phyloP scores from a whole-genome alignment of 148 eudicot species.

The Vaccinium corymbosum region DNA sequence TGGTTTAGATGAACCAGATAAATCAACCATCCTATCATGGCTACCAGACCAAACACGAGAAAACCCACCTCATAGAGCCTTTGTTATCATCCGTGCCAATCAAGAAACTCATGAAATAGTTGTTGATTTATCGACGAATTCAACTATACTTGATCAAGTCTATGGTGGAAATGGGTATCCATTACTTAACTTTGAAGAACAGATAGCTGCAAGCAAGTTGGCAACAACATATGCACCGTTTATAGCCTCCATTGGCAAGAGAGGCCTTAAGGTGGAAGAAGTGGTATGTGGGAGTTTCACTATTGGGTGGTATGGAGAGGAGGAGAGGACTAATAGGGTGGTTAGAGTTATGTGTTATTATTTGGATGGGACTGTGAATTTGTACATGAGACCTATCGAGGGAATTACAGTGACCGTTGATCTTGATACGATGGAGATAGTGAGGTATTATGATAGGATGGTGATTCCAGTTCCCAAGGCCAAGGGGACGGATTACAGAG shows the following conservation, averaged over 20 bases:
- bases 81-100: conserved; percentile 29
- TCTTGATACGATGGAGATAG: conserved; percentile 38
- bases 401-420: conserved; percentile 37
- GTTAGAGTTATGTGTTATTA: conserved; percentile 38
- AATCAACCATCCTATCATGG: conserved; percentile 24
- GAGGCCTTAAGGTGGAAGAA: conserved; percentile 44
- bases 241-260: conserved; percentile 30
- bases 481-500: conserved; percentile 36
- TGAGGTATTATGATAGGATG: conserved; percentile 21
- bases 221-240: conserved; percentile 31
- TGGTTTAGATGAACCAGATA: conserved; percentile 47
- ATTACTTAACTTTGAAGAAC: conserved; percentile 28
- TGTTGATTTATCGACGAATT: conserved; percentile 21
- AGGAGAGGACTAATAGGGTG: conserved; percentile 17
- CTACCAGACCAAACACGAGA: neutral
- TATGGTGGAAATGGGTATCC: conserved; percentile 45
- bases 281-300: conserved; percentile 28
- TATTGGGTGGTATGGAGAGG: conserved; percentile 52
- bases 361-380: conserved; percentile 30
- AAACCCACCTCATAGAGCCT: conserved; percentile 34
- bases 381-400: conserved; percentile 46
- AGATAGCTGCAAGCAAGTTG: conserved; percentile 24
- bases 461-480: conserved; percentile 43
- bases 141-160: conserved; percentile 21
- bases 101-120: conserved; percentile 34